phyloP scores from a whole-genome alignment of 345 rosid genomes.

The Barbarea vulgaris region DNA sequence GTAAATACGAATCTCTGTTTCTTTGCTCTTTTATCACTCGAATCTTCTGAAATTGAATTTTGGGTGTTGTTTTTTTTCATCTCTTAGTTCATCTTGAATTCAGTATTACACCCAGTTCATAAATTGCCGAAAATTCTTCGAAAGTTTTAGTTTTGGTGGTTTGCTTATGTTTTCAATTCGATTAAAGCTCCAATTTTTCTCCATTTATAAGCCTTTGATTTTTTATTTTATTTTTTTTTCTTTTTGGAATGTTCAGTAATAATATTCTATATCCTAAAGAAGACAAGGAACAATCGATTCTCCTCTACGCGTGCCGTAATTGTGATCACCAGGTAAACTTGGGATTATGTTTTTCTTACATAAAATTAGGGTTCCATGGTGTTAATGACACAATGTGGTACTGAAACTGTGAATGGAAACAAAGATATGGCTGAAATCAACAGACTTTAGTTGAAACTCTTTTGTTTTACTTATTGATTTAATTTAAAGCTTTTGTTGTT shows the following conservation, averaged over 20 bases:
- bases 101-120: neutral
- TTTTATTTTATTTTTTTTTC: neutral
- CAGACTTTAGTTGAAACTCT: neutral
- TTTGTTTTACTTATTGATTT: constrained; percentile 1
- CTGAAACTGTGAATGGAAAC: neutral
- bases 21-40: neutral
- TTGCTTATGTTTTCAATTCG: constrained; percentile 8
- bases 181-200: constrained; percentile 10
- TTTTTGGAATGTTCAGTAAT: constrained; percentile 48
- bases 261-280: constrained; percentile 79
- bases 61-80: neutral
- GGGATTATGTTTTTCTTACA: neutral
- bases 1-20: constrained; percentile 41
- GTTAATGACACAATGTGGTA: neutral
- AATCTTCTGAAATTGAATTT: neutral
- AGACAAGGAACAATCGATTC: constrained; percentile 60
- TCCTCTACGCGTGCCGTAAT: constrained; percentile 80
- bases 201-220: neutral
- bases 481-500: neutral
- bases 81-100: neutral
- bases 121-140: neutral
- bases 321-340: constrained; percentile 76
- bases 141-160: neutral
- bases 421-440: neutral
- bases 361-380: constrained; percentile 27